These are phyloP conservation scores for Diplogelasinospora grovesii DNA, from an alignment of 495 filamentous ascomycete genomes.

Conservation along the genomic window DNA sequence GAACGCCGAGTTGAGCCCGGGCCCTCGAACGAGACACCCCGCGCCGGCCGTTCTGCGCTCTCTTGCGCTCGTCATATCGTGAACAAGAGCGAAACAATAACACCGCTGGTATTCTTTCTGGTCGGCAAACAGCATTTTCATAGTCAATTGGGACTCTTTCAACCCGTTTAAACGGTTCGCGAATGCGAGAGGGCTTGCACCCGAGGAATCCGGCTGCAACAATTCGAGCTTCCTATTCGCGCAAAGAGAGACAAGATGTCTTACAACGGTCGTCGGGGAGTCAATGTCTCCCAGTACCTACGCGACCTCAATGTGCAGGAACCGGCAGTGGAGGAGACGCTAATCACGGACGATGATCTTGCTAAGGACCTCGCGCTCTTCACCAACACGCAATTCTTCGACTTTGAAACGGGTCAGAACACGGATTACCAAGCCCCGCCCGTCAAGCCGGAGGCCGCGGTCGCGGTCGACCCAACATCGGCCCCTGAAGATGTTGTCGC, in stretches of 20 bases:
- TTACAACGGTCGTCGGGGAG: constrained; percentile 63
- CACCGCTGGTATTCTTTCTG: no score
- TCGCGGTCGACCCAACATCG: constrained; percentile 23
- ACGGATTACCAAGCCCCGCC: constrained; percentile 33
- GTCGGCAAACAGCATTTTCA: no score
- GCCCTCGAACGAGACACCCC: constrained; percentile 6
- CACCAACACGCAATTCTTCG: constrained; percentile 90
- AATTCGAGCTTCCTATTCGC: constrained; percentile 1
- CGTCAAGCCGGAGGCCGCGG: constrained; percentile 24
- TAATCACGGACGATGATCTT: constrained; percentile 51
- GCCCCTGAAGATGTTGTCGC: constrained; percentile 31
- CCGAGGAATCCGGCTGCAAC: no score
- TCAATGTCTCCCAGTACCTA: constrained; percentile 83
- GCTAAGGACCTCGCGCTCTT: constrained; percentile 75
- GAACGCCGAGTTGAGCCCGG: constrained; percentile 3
- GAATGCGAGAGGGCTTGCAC: no score
- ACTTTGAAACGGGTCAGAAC: constrained; percentile 58
- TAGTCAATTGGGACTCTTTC: not conserved
- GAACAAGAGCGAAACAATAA: constrained; percentile 1
- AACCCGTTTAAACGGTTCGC: no score
- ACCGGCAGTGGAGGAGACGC: constrained; percentile 50
- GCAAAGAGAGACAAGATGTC: constrained; percentile 45
- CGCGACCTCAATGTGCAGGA: constrained; percentile 79
- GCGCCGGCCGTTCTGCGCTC: constrained; percentile 1
- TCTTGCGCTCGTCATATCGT: not conserved